Percentiles rank a stretch among this genome's conserved stretches.
Conservation (phyloP, 176 grass and related monocot species). For the Elymus sibiricus region DNA sequence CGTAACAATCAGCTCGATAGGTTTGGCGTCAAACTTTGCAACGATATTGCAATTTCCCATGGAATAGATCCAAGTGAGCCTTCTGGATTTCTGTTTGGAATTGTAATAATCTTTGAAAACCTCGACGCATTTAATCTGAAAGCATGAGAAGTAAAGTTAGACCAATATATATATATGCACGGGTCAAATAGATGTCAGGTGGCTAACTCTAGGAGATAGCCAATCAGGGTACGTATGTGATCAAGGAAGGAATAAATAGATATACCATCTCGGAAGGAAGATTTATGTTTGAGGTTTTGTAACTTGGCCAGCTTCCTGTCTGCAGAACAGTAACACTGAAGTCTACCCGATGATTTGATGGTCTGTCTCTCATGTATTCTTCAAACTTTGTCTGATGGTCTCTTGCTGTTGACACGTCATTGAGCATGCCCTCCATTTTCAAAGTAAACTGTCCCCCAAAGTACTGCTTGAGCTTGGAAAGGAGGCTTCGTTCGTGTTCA, state of each 20-base stretch:
- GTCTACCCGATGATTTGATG: constrained; percentile 39
- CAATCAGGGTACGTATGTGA: background rate
- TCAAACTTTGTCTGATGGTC: constrained; percentile 50
- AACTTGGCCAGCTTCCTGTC: constrained; percentile 69
- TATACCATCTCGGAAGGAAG: constrained; percentile 77
- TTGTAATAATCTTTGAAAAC: constrained; percentile 52
- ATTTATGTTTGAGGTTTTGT: constrained; percentile 65
- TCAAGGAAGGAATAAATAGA: background rate
- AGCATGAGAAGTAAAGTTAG: background rate
- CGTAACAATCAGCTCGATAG: constrained; percentile 45
- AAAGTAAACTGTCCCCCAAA: constrained; percentile 65
- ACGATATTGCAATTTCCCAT: constrained; percentile 44
- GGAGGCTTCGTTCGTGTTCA: constrained; percentile 60
- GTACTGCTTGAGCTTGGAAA: constrained; percentile 65
- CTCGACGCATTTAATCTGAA: constrained; percentile 62
- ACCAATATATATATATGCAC: background rate
- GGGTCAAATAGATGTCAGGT: background rate
- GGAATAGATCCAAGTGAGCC: constrained; percentile 63
- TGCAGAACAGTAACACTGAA: constrained; percentile 50
- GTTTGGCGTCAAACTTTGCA: constrained; percentile 42
- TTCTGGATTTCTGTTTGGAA: constrained; percentile 27
- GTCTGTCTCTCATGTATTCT: constrained; percentile 10
- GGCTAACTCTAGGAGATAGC: background rate
- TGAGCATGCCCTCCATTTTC: constrained; percentile 69
- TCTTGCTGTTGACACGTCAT: constrained; percentile 45